Evolutionary conservation across 139 green algal genomes (phyloP).

Genomic region (Chlorella sp.): DNA sequence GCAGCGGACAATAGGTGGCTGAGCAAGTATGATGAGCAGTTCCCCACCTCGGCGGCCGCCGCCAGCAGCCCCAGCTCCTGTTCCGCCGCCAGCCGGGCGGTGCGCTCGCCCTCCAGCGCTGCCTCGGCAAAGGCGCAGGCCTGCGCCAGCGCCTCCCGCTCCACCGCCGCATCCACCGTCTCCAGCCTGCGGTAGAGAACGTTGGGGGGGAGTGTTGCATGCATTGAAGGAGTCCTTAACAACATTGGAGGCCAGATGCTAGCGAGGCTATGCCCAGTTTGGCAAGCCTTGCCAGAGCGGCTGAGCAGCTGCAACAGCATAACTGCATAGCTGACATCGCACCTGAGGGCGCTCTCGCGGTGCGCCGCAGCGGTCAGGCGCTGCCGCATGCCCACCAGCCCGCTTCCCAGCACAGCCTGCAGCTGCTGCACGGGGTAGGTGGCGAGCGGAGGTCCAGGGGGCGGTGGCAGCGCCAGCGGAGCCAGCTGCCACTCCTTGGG

Average conservation of each 20-base stretch:
- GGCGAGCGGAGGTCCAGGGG: not conserved
- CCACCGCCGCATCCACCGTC: constrained; percentile 13
- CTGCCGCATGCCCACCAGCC: constrained; percentile 13
- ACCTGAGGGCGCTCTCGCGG: constrained; percentile 9
- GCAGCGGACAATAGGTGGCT: too few relatives aligned
- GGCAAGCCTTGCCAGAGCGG: too few relatives aligned
- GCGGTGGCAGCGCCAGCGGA: too few relatives aligned
- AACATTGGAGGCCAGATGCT: too few relatives aligned
- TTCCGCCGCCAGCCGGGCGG: constrained; percentile 1
- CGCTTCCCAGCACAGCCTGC: not conserved
- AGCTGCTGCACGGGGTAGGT: constrained; percentile 16
- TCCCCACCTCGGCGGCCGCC: not conserved
- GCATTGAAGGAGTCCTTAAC: too few relatives aligned
- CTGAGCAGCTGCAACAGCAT: too few relatives aligned
- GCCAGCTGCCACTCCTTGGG: not conserved
- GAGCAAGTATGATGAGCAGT: too few relatives aligned
- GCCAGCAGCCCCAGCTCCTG: not conserved
- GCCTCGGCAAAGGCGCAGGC: not conserved
- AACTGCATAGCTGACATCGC: not conserved
- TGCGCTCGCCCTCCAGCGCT: not conserved
- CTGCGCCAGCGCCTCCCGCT: constrained; percentile 3
- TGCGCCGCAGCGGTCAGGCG: constrained; percentile 13
- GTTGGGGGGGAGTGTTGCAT: not conserved
- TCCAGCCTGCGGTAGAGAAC: constrained; percentile 5
- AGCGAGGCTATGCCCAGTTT: too few relatives aligned